A percentile compares a stretch with the other conserved stretches of the same genome.
Evolutionary conservation across 768 basidiomycete species (phyloP).

Genomic region (Sporobolomyces phaffii): DNA sequence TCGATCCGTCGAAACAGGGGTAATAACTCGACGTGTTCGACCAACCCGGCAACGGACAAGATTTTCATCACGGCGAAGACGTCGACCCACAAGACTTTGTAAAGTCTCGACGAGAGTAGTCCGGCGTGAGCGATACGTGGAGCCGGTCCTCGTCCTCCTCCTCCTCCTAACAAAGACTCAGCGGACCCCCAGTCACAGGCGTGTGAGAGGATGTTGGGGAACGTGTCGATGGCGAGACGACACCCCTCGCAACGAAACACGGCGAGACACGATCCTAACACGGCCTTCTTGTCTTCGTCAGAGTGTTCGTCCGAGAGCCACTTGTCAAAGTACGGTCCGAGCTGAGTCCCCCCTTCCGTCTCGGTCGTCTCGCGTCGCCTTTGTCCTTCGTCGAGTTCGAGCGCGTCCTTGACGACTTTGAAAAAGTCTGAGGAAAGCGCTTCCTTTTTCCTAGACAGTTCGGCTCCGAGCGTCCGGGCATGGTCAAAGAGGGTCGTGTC

Average conservation of each 20-base stretch:
- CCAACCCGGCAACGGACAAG: not conserved
- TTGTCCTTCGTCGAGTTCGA: too few species aligned
- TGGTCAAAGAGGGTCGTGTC: not conserved
- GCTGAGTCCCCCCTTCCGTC: too few species aligned
- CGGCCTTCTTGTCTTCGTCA: not conserved
- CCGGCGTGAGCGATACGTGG: not conserved
- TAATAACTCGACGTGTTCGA: too few species aligned
- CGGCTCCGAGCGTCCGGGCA: not conserved
- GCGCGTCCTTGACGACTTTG: not conserved
- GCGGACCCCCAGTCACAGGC: too few species aligned
- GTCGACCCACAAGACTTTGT: not conserved
- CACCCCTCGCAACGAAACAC: not conserved
- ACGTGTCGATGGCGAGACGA: not conserved
- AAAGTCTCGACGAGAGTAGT: not conserved
- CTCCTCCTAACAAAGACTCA: too few species aligned
- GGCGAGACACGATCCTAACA: not conserved
- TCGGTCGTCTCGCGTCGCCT: too few species aligned
- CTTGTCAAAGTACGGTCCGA: not conserved
- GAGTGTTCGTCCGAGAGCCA: not conserved
- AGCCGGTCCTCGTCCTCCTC: not conserved
- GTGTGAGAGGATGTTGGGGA: not conserved
- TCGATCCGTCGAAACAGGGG: too few species aligned
- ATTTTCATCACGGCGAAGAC: not conserved
- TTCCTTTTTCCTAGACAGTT: not conserved
- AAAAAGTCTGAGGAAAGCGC: not conserved